Conservation (phyloP, 2,329 filamentous ascomycete species). For the Fusarium palustre region DNA sequence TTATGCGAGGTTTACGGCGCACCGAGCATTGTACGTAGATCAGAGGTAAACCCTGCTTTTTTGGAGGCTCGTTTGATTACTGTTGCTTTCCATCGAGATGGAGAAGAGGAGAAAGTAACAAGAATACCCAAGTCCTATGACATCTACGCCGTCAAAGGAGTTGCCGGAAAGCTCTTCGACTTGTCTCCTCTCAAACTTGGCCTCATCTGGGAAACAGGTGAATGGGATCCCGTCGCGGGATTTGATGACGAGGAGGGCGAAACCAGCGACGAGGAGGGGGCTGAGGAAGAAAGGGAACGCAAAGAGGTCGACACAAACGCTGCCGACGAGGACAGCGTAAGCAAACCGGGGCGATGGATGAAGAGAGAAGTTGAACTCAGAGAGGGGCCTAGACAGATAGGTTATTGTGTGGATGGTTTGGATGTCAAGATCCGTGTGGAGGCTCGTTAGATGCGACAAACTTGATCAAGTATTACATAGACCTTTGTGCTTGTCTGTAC, state of each 20-base stretch:
- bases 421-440: slow-evolving; percentile 81
- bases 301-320: slow-evolving; percentile 41
- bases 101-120: slow-evolving; percentile 48
- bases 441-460: slow-evolving; percentile 44
- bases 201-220: slow-evolving; percentile 89
- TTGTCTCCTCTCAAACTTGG: slow-evolving; percentile 72
- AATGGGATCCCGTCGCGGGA: slow-evolving; percentile 82
- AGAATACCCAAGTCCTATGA: slow-evolving; percentile 81
- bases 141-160: slow-evolving; percentile 83
- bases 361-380: slow-evolving; percentile 83
- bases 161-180: slow-evolving; percentile 78
- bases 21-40: slow-evolving; percentile 70
- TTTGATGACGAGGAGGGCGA: slow-evolving; percentile 69
- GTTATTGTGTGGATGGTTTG: slow-evolving; percentile 82
- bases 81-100: slow-evolving; percentile 64
- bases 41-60: slow-evolving; percentile 78
- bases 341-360: slow-evolving; percentile 70
- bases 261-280: slow-evolving; percentile 65
- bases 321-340: slow-evolving; percentile 38
- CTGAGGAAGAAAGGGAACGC: slow-evolving; percentile 50
- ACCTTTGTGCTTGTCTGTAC: slow-evolving; percentile 25
- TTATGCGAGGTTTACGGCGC: slow-evolving; percentile 82
- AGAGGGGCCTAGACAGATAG: slow-evolving; percentile 83
- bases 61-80: slow-evolving; percentile 81
- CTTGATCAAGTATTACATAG: background rate